Evolutionary conservation across 768 basidiomycete genomes (phyloP), one percentile per base, ranked within the genome.

Genomic region (Xerocomellus amylosporus): DNA sequence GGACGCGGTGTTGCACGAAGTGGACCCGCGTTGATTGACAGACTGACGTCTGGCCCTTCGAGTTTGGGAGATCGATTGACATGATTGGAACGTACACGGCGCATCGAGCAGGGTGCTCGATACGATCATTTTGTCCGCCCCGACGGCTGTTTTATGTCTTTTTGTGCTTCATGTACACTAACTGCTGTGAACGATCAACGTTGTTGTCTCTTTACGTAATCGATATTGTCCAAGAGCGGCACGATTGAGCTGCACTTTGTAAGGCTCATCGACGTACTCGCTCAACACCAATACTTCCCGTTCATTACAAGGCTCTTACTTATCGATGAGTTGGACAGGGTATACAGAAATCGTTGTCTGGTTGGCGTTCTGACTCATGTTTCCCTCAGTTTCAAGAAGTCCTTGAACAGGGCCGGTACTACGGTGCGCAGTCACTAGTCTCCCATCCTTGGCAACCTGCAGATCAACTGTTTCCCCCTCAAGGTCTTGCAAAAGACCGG

Each of bases 401-500:
- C 90, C 5, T 79, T 96, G 47, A 93, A 90, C 73, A 81, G 95
- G 60, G 89, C 91, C 26, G 92, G 93, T 48, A 98, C 95, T 14
- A 94, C 91, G 61, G 86, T 92, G 71, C 64, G 82, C 65, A 60
- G 56, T 55, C 50, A 52, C 59, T 53, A 61, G 41, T 37, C 13
- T 28, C 39, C 45, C 49, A 22, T 28, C 28, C 45, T 54, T 38
- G 39, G 39, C 33, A 46, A 13, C 31, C 30, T 17, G 22, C 51
- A 50, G 51, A 58, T 58, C 48, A 47, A 45, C 17, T 5, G 17
- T 20, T 51, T 37, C 59, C 39, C 51, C 30, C 26, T 47, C 40
- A 67, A 93, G 90, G 81, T 98, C 64, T 81, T 96, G 70, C 95
- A 98, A 79, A 98, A 98, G 84, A 96, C 95, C 1, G 96, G 96